A percentile compares a stretch with the other conserved stretches of the same genome.
These are phyloP conservation scores for Backusella australiensis DNA, from an alignment of 192 early-diverging fungal genomes.

Conservation along the genomic window DNA sequence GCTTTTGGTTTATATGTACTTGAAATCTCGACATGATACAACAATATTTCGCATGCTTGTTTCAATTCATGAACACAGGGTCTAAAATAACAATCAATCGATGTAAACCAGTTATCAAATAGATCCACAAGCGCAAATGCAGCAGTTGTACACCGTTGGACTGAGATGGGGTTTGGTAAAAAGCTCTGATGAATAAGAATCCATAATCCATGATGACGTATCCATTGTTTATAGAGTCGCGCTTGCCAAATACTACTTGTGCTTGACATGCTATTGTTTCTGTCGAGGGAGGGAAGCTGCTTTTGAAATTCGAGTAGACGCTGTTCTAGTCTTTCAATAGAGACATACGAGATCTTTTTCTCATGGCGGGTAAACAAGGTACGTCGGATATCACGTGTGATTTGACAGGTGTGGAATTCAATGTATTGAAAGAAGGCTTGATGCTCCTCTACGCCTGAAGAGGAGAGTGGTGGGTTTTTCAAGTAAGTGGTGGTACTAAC, in stretches of 20 bases:
- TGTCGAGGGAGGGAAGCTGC: background rate
- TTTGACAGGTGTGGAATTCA: slow-evolving; percentile 28
- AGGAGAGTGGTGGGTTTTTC: slow-evolving; percentile 10
- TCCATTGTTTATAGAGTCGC: slow-evolving; percentile 28
- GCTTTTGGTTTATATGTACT: slow-evolving; percentile 6
- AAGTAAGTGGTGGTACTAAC: slow-evolving; percentile 3
- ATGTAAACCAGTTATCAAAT: slow-evolving; percentile 26
- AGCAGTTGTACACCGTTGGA: slow-evolving; percentile 27
- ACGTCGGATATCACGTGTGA: slow-evolving; percentile 33
- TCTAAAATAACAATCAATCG: slow-evolving; percentile 36
- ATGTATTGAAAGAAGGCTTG: slow-evolving; percentile 26
- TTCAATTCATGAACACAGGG: slow-evolving; percentile 38
- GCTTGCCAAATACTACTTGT: slow-evolving; percentile 17
- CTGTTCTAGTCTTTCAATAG: slow-evolving; percentile 29
- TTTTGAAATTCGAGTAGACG: slow-evolving; percentile 9
- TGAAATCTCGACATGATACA: slow-evolving; percentile 21
- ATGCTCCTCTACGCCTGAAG: slow-evolving; percentile 13
- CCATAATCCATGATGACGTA: slow-evolving; percentile 33
- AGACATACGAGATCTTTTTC: slow-evolving; percentile 13
- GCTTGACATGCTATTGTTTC: slow-evolving; percentile 1
- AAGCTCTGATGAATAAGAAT: slow-evolving; percentile 36
- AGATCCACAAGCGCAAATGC: slow-evolving; percentile 30
- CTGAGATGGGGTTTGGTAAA: slow-evolving; percentile 27
- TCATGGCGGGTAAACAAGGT: slow-evolving; percentile 27
- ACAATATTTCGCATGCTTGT: slow-evolving; percentile 31